Percentiles rank a stretch among this genome's conserved stretches.
Conservation (phyloP, 345 rosid genomes). For the Eucalyptus grandis region DNA sequence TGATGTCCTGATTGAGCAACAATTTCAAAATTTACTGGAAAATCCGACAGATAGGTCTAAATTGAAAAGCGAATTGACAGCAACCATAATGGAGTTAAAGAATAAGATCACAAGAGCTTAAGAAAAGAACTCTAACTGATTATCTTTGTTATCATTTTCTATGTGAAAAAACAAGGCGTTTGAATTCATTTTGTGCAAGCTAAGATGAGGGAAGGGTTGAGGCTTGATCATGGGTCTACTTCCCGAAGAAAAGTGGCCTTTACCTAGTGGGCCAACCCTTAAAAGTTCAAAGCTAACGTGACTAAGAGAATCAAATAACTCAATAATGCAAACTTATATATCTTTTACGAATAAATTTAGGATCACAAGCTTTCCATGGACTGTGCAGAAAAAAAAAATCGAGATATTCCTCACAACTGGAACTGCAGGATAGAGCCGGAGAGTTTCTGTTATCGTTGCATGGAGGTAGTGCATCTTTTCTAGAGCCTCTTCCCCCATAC, state of each 20-base stretch:
- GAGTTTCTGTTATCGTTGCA: slow-evolving; percentile 50
- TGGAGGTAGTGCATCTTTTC: slow-evolving; percentile 49
- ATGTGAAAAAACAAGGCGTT: not conserved
- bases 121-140: not conserved
- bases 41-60: not conserved
- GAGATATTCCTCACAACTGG: slow-evolving; percentile 32
- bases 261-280: not conserved
- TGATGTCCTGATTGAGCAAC: slow-evolving; percentile 25
- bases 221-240: not conserved
- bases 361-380: not conserved
- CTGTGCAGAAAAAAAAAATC: not conserved
- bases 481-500: slow-evolving; percentile 21
- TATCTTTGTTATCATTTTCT: not conserved
- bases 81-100: not conserved
- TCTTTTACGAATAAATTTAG: not conserved
- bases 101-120: not conserved
- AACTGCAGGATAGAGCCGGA: slow-evolving; percentile 48
- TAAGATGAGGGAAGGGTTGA: not conserved
- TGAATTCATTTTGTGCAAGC: not conserved
- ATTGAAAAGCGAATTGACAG: not conserved
- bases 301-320: not conserved
- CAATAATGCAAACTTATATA: not conserved
- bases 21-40: not conserved
- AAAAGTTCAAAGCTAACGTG: not conserved
- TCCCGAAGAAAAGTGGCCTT: not conserved